These are phyloP conservation scores for Coemansia sp. DNA, from an alignment of 192 early-diverging fungal species.

Conservation along the genomic window DNA sequence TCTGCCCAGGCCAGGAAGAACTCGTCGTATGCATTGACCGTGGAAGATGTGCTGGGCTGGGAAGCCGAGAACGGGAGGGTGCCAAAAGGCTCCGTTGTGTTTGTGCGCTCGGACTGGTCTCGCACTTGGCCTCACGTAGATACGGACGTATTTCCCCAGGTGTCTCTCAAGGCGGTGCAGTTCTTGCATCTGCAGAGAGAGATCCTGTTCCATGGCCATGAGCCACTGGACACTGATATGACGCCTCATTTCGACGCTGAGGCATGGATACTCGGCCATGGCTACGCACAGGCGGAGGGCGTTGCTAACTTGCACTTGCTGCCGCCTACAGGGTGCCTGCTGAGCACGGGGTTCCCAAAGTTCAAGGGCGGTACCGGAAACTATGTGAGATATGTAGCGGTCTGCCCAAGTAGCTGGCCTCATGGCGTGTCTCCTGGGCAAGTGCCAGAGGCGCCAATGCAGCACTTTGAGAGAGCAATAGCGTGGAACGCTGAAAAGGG, in stretches of 20 bases:
- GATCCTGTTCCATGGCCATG: slow-evolving; percentile 56
- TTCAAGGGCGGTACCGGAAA: slow-evolving; percentile 51
- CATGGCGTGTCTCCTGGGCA: slow-evolving; percentile 38
- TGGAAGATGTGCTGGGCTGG: slow-evolving; percentile 43
- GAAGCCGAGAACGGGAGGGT: slow-evolving; percentile 42
- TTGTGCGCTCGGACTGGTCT: slow-evolving; percentile 58
- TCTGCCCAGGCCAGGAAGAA: slow-evolving; percentile 34
- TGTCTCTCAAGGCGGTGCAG: slow-evolving; percentile 44
- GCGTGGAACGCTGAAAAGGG: slow-evolving; percentile 42
- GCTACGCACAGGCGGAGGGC: slow-evolving; percentile 55
- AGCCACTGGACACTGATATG: slow-evolving; percentile 56
- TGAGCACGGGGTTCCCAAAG: slow-evolving; percentile 55
- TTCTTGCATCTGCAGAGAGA: slow-evolving; percentile 45
- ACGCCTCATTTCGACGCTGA: slow-evolving; percentile 49
- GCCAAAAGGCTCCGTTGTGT: slow-evolving; percentile 45
- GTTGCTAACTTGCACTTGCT: slow-evolving; percentile 52
- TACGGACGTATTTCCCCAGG: slow-evolving; percentile 53
- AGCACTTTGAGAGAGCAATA: slow-evolving; percentile 23
- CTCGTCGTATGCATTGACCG: slow-evolving; percentile 35
- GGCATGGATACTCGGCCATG: slow-evolving; percentile 45
- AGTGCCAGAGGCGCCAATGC: slow-evolving; percentile 46
- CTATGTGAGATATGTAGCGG: slow-evolving; percentile 54
- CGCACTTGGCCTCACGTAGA: slow-evolving; percentile 51
- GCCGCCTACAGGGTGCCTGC: slow-evolving; percentile 52
- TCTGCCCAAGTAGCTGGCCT: slow-evolving; percentile 43